Conservation (phyloP, 768 basidiomycete genomes). For the Xerocomus brunneocitrinus region DNA sequence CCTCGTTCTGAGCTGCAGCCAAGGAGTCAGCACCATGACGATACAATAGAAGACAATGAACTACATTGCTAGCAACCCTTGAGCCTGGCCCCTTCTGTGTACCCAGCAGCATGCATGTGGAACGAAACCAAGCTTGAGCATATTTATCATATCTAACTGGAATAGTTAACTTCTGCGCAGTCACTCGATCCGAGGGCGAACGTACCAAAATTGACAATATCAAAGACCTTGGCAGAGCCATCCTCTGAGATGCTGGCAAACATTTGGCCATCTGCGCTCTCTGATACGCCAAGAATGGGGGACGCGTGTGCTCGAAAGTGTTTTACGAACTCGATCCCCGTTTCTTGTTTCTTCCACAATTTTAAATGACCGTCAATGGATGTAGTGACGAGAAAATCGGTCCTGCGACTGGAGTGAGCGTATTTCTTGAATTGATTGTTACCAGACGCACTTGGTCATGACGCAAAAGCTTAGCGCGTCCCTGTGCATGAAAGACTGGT, state of each 20-base stretch:
- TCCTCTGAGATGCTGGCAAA: constrained; percentile 92
- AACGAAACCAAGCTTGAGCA: constrained; percentile 81
- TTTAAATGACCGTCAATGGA: constrained; percentile 95
- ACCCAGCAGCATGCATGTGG: constrained; percentile 96
- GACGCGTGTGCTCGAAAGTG: constrained; percentile 91
- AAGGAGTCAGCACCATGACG: constrained; percentile 11
- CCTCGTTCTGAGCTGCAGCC: constrained; percentile 66
- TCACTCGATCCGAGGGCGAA: neutral
- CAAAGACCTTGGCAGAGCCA: constrained; percentile 91
- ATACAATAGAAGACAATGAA: constrained; percentile 27
- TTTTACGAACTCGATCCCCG: constrained; percentile 97
- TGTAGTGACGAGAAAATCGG: constrained; percentile 90
- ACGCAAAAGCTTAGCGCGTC: constrained; percentile 86
- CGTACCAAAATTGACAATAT: constrained; percentile 96
- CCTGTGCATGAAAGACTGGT: constrained; percentile 97
- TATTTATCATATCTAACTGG: constrained; percentile 93
- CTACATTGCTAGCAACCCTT: constrained; percentile 84
- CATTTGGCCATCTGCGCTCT: constrained; percentile 86
- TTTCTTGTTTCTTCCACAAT: constrained; percentile 98
- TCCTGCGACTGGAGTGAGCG: constrained; percentile 46
- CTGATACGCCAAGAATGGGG: constrained; percentile 74
- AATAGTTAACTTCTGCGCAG: neutral
- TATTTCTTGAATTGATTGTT: too few relatives aligned
- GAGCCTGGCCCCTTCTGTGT: constrained; percentile 82
- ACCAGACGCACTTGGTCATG: constrained; percentile 69